Percentiles rank a stretch among this genome's conserved stretches.
These are phyloP conservation scores for Amanita fuliginea DNA, from an alignment of 768 basidiomycete genomes.

Conservation along the genomic window DNA sequence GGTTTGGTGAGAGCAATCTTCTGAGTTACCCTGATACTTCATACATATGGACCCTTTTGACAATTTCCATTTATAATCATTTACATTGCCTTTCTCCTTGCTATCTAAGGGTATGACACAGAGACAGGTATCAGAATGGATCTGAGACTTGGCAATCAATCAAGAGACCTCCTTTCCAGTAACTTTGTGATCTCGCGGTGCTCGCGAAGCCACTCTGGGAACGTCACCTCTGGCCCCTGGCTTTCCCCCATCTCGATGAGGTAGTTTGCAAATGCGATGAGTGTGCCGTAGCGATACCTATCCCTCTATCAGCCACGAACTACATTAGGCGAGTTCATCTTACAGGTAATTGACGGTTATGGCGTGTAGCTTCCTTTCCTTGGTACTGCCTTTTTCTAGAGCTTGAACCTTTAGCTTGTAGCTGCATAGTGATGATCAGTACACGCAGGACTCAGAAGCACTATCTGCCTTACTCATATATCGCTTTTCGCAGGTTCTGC, in stretches of 20 bases:
- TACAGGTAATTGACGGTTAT: constrained; percentile 86
- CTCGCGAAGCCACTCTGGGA: constrained; percentile 75
- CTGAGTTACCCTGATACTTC: constrained; percentile 7
- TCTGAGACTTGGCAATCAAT: constrained; percentile 26
- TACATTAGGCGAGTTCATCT: constrained; percentile 9
- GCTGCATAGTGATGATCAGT: constrained; percentile 29
- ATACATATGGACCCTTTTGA: background rate
- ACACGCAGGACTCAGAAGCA: background rate
- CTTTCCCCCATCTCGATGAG: constrained; percentile 58
- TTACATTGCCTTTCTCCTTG: background rate
- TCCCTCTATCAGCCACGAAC: constrained; percentile 4
- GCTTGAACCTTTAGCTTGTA: constrained; percentile 89
- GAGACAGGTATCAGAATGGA: background rate
- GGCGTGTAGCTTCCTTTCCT: constrained; percentile 63
- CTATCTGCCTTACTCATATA: constrained; percentile 67
- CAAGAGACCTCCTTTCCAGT: constrained; percentile 57
- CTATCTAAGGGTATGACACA: background rate
- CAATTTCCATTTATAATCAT: background rate
- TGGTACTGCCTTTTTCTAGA: constrained; percentile 65
- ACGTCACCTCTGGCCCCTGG: constrained; percentile 33
- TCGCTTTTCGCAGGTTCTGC: constrained; percentile 90
- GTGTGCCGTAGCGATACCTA: constrained; percentile 80
- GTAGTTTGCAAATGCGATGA: constrained; percentile 94
- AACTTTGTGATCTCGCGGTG: constrained; percentile 78
- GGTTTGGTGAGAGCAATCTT: constrained; percentile 24